A percentile compares a stretch with the other conserved stretches of the same genome.
phyloP scores from a whole-genome alignment of 2,329 filamentous ascomycete genomes.

The Ophiostoma perfectum region DNA sequence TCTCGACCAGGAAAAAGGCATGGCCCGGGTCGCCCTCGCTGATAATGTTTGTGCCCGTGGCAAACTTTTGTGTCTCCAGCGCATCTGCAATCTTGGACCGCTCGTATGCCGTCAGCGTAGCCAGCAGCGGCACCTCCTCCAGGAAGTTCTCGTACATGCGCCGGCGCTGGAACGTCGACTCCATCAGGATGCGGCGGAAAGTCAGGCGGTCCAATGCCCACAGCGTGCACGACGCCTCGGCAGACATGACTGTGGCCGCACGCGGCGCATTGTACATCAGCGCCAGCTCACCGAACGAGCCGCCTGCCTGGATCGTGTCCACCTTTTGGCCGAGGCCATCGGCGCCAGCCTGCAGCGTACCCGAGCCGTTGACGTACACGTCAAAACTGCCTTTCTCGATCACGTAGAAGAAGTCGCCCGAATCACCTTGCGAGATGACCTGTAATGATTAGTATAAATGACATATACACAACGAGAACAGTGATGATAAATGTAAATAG shows the following conservation, averaged over 20 bases:
- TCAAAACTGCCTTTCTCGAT: slow-evolving; percentile 89
- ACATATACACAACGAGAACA: not conserved
- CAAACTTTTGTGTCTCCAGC: slow-evolving; percentile 82
- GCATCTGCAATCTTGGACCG: slow-evolving; percentile 96
- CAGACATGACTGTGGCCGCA: slow-evolving; percentile 85
- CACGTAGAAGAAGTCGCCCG: slow-evolving; percentile 96
- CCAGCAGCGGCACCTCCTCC: slow-evolving; percentile 83
- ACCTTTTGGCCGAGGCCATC: slow-evolving; percentile 82
- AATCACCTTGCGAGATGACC: slow-evolving; percentile 92
- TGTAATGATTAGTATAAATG: slow-evolving; percentile 37
- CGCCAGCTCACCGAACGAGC: slow-evolving; percentile 92
- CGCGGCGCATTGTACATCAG: slow-evolving; percentile 98
- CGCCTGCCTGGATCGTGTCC: slow-evolving; percentile 74
- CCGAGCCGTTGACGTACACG: slow-evolving; percentile 77
- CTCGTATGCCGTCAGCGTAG: slow-evolving; percentile 82
- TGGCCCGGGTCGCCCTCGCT: slow-evolving; percentile 85
- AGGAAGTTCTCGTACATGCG: slow-evolving; percentile 97
- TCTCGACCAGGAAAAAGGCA: slow-evolving; percentile 86
- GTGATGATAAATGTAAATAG: not conserved
- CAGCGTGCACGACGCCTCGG: slow-evolving; percentile 69
- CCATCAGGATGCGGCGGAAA: slow-evolving; percentile 97
- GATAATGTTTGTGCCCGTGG: slow-evolving; percentile 77
- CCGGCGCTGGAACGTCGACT: slow-evolving; percentile 90
- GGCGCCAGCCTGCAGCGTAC: slow-evolving; percentile 69
- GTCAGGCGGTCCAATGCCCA: slow-evolving; percentile 95